These are phyloP conservation scores for Ogataea salicorniae DNA, from an alignment of 805 yeast genomes.

Conservation along the genomic window DNA sequence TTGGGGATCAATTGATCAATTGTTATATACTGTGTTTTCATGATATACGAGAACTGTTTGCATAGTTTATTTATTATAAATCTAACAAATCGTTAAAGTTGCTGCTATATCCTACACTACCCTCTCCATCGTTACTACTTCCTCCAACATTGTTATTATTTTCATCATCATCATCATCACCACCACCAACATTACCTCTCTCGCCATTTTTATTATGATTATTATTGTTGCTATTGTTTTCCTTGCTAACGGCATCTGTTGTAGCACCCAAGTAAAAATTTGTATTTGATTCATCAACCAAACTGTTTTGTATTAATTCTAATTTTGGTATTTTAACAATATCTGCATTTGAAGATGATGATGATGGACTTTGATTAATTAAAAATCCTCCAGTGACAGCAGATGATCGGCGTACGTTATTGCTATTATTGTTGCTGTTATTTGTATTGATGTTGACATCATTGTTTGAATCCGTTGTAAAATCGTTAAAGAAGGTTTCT, in stretches of 20 bases:
- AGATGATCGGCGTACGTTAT: not conserved
- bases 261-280: slow-evolving; percentile 1
- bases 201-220: not conserved
- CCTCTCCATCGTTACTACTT: slow-evolving; percentile 18
- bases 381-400: not conserved
- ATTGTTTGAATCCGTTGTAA: not conserved
- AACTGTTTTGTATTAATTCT: not conserved
- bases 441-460: not conserved
- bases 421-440: not conserved
- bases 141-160: slow-evolving; percentile 19
- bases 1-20: not conserved
- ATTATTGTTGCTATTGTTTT: not conserved
- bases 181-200: not conserved
- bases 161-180: slow-evolving; percentile 14
- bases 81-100: slow-evolving; percentile 11
- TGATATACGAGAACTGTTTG: no score
- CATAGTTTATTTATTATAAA: not conserved
- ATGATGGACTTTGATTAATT: not conserved
- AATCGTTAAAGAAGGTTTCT: no score
- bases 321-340: no score
- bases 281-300: not conserved
- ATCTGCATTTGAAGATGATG: not conserved
- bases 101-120: slow-evolving; percentile 2
- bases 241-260: no score
- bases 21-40: not conserved